Percentiles rank a stretch among this genome's conserved stretches.
Conservation (phyloP, 2,329 filamentous ascomycete species). For the Exserohilum rostratum region DNA sequence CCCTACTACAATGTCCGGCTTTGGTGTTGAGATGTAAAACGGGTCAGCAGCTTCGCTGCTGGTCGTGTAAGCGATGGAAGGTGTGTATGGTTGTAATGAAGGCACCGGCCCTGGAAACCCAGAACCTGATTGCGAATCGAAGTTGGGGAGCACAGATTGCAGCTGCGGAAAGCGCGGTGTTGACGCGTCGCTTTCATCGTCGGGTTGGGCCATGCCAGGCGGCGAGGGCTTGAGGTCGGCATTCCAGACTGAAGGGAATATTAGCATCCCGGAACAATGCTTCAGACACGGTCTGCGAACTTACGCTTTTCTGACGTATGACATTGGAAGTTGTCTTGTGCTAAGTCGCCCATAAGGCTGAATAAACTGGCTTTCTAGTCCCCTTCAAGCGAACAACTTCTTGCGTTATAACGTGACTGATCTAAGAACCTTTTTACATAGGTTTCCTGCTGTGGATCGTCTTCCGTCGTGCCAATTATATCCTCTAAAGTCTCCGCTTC, state of each 20-base stretch:
- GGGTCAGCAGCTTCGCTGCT: constrained; percentile 25
- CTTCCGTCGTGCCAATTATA: neutral
- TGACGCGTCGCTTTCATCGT: constrained; percentile 7
- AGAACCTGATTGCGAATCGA: constrained; percentile 10
- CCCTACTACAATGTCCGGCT: constrained; percentile 22
- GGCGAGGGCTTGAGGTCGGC: constrained; percentile 20
- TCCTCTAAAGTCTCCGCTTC: constrained; percentile 16
- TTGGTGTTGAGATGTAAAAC: constrained; percentile 26
- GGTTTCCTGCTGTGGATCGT: neutral
- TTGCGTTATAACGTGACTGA: constrained; percentile 14
- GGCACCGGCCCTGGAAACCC: constrained; percentile 17
- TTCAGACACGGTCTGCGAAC: neutral
- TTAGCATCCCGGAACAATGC: constrained; percentile 3
- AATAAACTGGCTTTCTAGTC: constrained; percentile 24
- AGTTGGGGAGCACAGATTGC: constrained; percentile 9
- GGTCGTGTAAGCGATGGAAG: constrained; percentile 19
- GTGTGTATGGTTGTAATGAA: constrained; percentile 14
- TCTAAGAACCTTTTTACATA: constrained; percentile 7
- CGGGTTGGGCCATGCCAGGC: neutral
- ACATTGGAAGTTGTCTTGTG: constrained; percentile 10
- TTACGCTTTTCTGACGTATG: constrained; percentile 25
- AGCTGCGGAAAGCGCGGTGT: constrained; percentile 7
- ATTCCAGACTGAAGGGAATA: constrained; percentile 18
- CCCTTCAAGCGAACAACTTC: constrained; percentile 20
- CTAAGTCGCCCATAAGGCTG: constrained; percentile 11